Percentiles rank a stretch among this genome's conserved stretches.
These are phyloP conservation scores for Gentiana straminea DNA, from an alignment of 257 asterid genomes.

Conservation along the genomic window DNA sequence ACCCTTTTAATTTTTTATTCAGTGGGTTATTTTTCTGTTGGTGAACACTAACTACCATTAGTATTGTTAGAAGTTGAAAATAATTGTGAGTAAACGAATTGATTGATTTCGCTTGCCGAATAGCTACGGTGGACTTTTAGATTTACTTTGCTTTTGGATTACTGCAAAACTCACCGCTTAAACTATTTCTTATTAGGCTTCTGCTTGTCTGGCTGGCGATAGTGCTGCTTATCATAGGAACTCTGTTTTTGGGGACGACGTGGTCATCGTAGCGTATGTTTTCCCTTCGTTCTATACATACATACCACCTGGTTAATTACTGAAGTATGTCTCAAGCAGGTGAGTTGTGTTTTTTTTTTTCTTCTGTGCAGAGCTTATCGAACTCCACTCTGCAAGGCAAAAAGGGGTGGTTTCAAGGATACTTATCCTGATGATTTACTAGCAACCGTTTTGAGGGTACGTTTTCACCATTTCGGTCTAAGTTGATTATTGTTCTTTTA, in stretches of 20 bases:
- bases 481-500: too few species aligned
- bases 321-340: background rate
- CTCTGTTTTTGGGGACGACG: slow-evolving; percentile 88
- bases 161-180: background rate
- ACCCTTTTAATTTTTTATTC: too few species aligned
- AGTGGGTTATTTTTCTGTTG: background rate
- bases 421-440: slow-evolving; percentile 93
- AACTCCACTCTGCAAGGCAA: slow-evolving; percentile 84
- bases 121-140: background rate
- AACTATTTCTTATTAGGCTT: slow-evolving; percentile 47
- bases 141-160: background rate
- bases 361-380: slow-evolving; percentile 65
- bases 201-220: slow-evolving; percentile 80
- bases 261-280: slow-evolving; percentile 96
- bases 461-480: slow-evolving; percentile 5
- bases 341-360: slow-evolving; percentile 1
- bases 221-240: slow-evolving; percentile 90
- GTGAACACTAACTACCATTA: background rate
- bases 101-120: too few species aligned
- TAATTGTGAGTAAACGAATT: background rate
- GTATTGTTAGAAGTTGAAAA: background rate
- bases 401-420: slow-evolving; percentile 96
- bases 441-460: slow-evolving; percentile 83
- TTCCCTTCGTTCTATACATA: background rate
- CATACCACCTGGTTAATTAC: background rate